Evolutionary conservation across 2,329 filamentous ascomycete genomes (phyloP), one percentile per base, ranked within the genome.

Genomic region (Teratosphaeria destructans): DNA sequence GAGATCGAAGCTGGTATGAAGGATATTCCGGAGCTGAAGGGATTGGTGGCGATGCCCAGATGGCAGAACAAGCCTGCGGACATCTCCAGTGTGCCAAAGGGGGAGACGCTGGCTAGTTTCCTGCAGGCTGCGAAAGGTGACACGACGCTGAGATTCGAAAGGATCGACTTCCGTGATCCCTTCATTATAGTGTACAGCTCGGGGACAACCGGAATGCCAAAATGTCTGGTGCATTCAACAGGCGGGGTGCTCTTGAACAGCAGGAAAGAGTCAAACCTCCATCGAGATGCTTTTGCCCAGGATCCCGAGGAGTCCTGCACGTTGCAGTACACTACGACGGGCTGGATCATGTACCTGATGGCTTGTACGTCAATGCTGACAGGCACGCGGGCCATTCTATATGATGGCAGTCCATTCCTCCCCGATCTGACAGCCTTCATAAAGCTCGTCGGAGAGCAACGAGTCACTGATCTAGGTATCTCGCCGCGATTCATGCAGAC

Each of bases 321-420:
- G 0, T 64, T 86, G 37, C 84, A 86, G 67, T 86, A 83, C 66
- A 86, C 80, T 0, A 82, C 80, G 0, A 90, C 87, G 0, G 87
- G 88, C 0, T 95, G 90, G 90, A 94, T 95, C 74, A 95, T 95
- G 90, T 94, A 93, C 70, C 76, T 91, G 8, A 75, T 78, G 2
- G 82, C 80, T 43, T 77, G 89, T 0, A 77, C 79, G 23, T 76
- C 79, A 3, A 76, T 93, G 7, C 66, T 87, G 1, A 74, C 79
- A 47, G 88, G 89, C 7, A 78, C 79, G 0, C 79, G 83, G 5
- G 77, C 81, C 1, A 73, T 95, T 1, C 76, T 93, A n/a, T 95
- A 95, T 70, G 90, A 95, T 69, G 90, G 90, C 3, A 90, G 85
- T 8, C 90, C 90, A 0, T 90, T 95, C 72, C 75, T 85, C 54